Evolutionary conservation across 1,139 yeast genomes (phyloP).

Genomic region (Debaryomyces psychrophilus): DNA sequence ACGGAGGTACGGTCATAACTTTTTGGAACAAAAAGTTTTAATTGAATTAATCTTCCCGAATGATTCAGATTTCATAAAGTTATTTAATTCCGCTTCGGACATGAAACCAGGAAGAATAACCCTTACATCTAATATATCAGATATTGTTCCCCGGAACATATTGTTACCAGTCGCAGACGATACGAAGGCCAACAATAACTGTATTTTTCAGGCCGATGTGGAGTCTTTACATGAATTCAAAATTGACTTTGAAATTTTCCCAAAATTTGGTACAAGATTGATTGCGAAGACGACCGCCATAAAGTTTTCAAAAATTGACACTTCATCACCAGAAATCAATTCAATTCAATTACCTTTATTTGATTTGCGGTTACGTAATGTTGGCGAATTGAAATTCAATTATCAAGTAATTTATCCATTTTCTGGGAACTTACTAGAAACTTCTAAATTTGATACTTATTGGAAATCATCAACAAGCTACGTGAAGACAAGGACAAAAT

Average conservation of each 20-base stretch:
- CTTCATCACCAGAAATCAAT: constrained; percentile 50
- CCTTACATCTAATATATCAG: constrained; percentile 67
- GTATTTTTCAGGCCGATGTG: constrained; percentile 85
- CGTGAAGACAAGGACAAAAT: constrained; percentile 34
- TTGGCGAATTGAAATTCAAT: constrained; percentile 78
- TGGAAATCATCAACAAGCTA: constrained; percentile 83
- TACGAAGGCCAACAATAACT: constrained; percentile 53
- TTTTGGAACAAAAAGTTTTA: constrained; percentile 83
- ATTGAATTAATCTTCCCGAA: constrained; percentile 73
- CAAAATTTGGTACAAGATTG: constrained; percentile 90
- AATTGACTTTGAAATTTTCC: constrained; percentile 89
- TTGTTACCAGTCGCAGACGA: constrained; percentile 77
- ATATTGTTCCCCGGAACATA: constrained; percentile 84
- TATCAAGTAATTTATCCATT: constrained; percentile 91
- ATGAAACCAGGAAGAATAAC: constrained; percentile 65
- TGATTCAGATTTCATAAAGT: constrained; percentile 54
- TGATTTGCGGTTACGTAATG: constrained; percentile 77
- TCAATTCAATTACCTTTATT: constrained; percentile 71
- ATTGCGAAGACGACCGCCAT: constrained; percentile 88
- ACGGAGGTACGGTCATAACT: constrained; percentile 93
- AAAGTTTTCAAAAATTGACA: constrained; percentile 51
- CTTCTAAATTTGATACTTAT: constrained; percentile 91
- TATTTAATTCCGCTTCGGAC: constrained; percentile 50
- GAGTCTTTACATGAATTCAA: constrained; percentile 66
- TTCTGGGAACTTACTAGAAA: constrained; percentile 80